phyloP scores from a whole-genome alignment of 352 stramenopile species.

The Phytophthora litchii region DNA sequence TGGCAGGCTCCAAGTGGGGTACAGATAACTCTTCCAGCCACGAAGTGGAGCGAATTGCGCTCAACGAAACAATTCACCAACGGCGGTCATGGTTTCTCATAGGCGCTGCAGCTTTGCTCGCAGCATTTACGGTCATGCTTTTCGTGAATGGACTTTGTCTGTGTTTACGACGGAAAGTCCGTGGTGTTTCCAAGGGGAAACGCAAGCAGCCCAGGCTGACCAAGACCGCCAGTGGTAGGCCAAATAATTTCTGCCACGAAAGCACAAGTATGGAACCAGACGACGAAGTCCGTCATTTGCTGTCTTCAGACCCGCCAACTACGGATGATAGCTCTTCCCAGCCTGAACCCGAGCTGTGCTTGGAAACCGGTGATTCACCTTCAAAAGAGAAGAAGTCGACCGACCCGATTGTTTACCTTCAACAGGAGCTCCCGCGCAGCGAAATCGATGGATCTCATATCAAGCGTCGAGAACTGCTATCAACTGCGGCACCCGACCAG shows the following conservation, averaged over 20 bases:
- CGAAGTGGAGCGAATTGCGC: constrained; percentile 19
- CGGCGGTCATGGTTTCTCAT: constrained; percentile 45
- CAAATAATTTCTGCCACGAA: constrained; percentile 31
- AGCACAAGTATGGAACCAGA: constrained; percentile 16
- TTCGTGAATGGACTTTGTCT: constrained; percentile 31
- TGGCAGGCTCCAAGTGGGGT: constrained; percentile 24
- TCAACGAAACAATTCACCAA: constrained; percentile 42
- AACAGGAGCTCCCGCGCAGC: constrained; percentile 19
- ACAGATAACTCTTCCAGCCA: constrained; percentile 16
- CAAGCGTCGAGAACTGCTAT: constrained; percentile 8
- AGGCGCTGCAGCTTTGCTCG: constrained; percentile 26
- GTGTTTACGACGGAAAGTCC: constrained; percentile 24
- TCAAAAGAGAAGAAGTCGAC: background rate
- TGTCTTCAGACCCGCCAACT: constrained; percentile 23
- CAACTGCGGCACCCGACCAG: background rate
- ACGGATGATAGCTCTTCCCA: constrained; percentile 17
- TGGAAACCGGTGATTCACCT: constrained; percentile 1
- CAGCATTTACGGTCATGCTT: constrained; percentile 19
- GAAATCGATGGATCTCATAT: constrained; percentile 22
- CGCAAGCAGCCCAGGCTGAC: background rate
- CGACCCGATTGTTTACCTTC: constrained; percentile 21
- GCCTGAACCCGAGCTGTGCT: constrained; percentile 17
- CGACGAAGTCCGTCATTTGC: constrained; percentile 27
- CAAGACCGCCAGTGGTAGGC: constrained; percentile 19
- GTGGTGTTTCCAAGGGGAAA: constrained; percentile 10